Base-by-base conservation (phyloP, 164 flowering plant genomes). In the Vitis riparia region DNA sequence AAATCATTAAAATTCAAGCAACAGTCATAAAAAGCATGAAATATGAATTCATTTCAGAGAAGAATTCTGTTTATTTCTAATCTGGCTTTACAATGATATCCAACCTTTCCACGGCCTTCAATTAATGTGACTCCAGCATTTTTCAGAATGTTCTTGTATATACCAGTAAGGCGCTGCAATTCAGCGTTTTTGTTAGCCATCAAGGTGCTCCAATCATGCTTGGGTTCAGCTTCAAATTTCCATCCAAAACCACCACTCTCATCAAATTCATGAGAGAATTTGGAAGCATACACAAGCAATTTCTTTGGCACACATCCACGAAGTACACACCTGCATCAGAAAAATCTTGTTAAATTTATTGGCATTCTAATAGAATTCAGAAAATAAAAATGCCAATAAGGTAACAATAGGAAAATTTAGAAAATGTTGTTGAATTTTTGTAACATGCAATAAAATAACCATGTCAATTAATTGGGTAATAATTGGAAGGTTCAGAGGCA, bases 241-340 rank as follows among this genome's bases (percentile, higher is more conserved):
- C 99, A 96, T 59, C 99, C 99, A 86, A n/a, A 96, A 62, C 95
- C 97, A 78, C 73, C 48, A 71, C 97, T 93, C 74, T 96, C 98
- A 52, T 93, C 97, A 82, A 93, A 93, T 75, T 93, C 99, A 76
- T 96, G 98, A 51, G 97, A 75, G 72, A 75, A 95, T 82, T 91
- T 90, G 63, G 99, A 95, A 14, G 98, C 76, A 48, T 89, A 90
- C 8, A 96, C 98, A 37, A 96, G 88, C 44, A 96, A 70, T 73
- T 96, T 96, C 84, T 96, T 96, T 1, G 99, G 99, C 14, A 95
- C 97, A 82, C 99, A 95, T 67, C 99, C 99, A 51, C 99, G 96
- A 55, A 95, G 92, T 11, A 95, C 99, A 76, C 99, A 95, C 65
- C 99, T 95, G 74, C 73, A 83, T 44, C 13, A 56, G 1, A n/a